Evolutionary conservation across 2,329 filamentous ascomycete genomes (phyloP), one percentile per base, ranked within the genome.

Genomic region (Xylaria sp.): DNA sequence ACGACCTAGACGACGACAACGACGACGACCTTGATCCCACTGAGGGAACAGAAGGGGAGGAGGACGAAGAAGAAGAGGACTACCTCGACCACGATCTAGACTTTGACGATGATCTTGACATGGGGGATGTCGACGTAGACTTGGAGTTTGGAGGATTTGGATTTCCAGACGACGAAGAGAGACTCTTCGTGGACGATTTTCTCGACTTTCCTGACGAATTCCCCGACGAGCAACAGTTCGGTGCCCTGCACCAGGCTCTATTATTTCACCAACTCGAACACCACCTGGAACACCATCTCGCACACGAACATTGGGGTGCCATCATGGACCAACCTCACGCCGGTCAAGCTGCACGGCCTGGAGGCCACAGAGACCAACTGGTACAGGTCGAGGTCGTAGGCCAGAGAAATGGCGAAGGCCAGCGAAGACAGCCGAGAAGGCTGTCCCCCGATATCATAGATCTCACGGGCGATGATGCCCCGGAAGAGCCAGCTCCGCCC

Each of bases 381-480:
- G 68, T 73, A 12, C 63, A 62, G 8, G 58, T 73, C 31, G 70
- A 72, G 59, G 40, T 73, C 15, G 56, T 40, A 14, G 51, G 43
- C 8, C 55, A 55, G 46, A 47, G 50, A 28, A 65, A 51, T 47
- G 55, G 37, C 1, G 46, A 45, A 42, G 45, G 38, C 19, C 63
- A 42, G 31, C 61, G 49, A 49, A 52, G 57, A 54, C 38, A 46
- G 19, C 38, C 45, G 35, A 51, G 60, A 57, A 61, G 46, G n/a
- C 63, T 51, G 7, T 31, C 65, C 28, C 69, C 67, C 0, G 62
- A 71, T 19, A 53, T 73, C 1, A 73, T 73, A 21, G 72, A 73
- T 37, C 64, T 73, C 2, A 73, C 72, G n/a, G 69, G 67, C 37
- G 72, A 73, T 25, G 68, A 67, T n/a, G 60, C 63, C 15, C 17